Conservation (phyloP, 768 basidiomycete species). For the Lactarius sp. region DNA sequence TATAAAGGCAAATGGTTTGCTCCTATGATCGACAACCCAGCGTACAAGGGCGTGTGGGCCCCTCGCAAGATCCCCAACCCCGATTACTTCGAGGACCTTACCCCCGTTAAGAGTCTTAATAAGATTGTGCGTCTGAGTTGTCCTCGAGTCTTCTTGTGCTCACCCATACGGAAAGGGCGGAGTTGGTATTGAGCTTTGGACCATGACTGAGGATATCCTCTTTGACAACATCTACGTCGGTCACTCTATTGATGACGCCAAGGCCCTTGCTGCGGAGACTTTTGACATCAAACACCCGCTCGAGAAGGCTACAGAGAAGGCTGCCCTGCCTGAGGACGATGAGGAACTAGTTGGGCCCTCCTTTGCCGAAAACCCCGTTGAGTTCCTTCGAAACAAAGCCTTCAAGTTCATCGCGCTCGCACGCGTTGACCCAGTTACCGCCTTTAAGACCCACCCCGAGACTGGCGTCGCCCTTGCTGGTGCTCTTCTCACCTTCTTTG, state of each 20-base stretch:
- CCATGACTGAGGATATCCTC: conserved; percentile 94
- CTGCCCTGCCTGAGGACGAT: conserved; percentile 38
- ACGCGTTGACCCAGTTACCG: conserved; percentile 67
- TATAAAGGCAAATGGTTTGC: conserved; percentile 99
- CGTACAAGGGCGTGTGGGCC: conserved; percentile 92
- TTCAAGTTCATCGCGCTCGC: conserved; percentile 76
- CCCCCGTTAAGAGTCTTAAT: conserved; percentile 73
- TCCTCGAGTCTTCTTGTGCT: not conserved
- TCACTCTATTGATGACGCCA: conserved; percentile 82
- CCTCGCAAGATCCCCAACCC: conserved; percentile 91
- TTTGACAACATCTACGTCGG: conserved; percentile 95
- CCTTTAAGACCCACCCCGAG: conserved; percentile 87
- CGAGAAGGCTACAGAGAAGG: conserved; percentile 61
- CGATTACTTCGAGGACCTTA: conserved; percentile 80
- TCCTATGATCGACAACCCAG: conserved; percentile 94
- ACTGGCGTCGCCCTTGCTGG: conserved; percentile 74
- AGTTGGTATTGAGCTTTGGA: conserved; percentile 98
- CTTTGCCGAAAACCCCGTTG: conserved; percentile 72
- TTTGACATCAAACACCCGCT: conserved; percentile 85
- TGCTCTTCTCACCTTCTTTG: conserved; percentile 73
- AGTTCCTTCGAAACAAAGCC: conserved; percentile 73
- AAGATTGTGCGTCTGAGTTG: conserved; percentile 63
- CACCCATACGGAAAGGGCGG: conserved; percentile 53
- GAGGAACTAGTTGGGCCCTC: conserved; percentile 41
- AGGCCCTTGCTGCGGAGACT: conserved; percentile 78